Evolutionary conservation across 1,284 basidiomycete species (phyloP).

Genomic region (Mycosarcoma mackinlayi): DNA sequence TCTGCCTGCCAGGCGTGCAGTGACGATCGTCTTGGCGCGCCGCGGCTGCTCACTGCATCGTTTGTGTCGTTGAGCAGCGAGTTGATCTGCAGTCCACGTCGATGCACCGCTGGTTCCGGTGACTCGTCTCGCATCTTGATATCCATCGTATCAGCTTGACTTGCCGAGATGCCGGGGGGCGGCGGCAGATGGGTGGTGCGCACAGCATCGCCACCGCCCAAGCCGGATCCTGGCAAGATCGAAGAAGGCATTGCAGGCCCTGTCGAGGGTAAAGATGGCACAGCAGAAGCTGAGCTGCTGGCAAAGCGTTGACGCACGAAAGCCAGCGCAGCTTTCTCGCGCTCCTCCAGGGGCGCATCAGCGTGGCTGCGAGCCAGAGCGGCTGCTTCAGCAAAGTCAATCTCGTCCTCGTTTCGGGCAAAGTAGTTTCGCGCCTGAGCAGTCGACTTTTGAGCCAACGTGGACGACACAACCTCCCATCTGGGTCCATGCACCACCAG

Average conservation of each 20-base stretch:
- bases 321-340: slow-evolving; percentile 38
- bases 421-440: slow-evolving; percentile 81
- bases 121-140: slow-evolving; percentile 32
- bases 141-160: slow-evolving; percentile 14
- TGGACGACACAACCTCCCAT: slow-evolving; percentile 79
- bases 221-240: background rate
- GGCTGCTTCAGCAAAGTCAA: slow-evolving; percentile 61
- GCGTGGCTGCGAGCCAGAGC: slow-evolving; percentile 54
- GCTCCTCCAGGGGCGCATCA: slow-evolving; percentile 39
- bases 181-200: slow-evolving; percentile 30
- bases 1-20: slow-evolving; percentile 53
- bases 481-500: slow-evolving; percentile 79
- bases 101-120: slow-evolving; percentile 23
- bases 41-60: slow-evolving; percentile 10
- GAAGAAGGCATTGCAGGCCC: slow-evolving; percentile 6
- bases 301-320: slow-evolving; percentile 45
- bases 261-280: slow-evolving; percentile 1
- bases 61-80: slow-evolving; percentile 53
- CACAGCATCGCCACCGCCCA: slow-evolving; percentile 4
- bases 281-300: slow-evolving; percentile 12
- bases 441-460: slow-evolving; percentile 81
- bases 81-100: slow-evolving; percentile 59
- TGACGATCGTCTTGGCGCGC: slow-evolving; percentile 35
- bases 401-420: slow-evolving; percentile 59
- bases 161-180: slow-evolving; percentile 24